Base-by-base conservation (phyloP, 805 yeast genomes). In the Ogataea nakhonphanomensis region DNA sequence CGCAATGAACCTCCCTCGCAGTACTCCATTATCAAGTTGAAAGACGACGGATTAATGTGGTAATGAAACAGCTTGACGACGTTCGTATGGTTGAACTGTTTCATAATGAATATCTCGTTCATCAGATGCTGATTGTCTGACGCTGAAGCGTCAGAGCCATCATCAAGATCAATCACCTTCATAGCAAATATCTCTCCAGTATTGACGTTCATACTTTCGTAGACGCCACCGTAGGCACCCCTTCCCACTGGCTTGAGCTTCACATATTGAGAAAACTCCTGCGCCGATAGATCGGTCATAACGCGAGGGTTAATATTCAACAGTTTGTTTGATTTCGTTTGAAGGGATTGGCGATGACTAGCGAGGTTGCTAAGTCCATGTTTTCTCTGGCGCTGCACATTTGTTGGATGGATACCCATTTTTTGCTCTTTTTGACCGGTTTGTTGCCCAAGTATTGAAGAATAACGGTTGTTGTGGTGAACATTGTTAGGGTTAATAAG, bases 211-310 rank as follows among this genome's bases (percentile, higher is more conserved):
- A 27, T 31, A 9, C 50, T 55, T 28, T 57, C 73, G 61, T 81
- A 89, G 4, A 91, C 97, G 28, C 77, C 76, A 1, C 97, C 98
- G 58, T 79, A 89, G 0, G 97, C 97, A 2, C 99, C 99, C 44
- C 76, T 76, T 3, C 98, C 99, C 2, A 93, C 69, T 26, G 82
- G 73, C 34, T 79, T 83, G 34, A 71, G 69, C 51, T 81, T 67
- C 22, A 67, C 67, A 53, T 75, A 79, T 39, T 71, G 71, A 31
- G 71, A 33, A 29, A 50, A 50, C 40, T 46, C 48, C 6, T 44
- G 42, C 9, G 42, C 15, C 15, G 51, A 38, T 8, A 50, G 35
- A 31, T 46, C 54, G 9, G 51, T 41, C 51, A 46, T 49, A 20
- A 38, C 36, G 24, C 26, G 26, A 10, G 41, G 31, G 28, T 29